Base-by-base conservation (phyloP, 192 early-diverging fungal species). In the Backusella sp. region DNA sequence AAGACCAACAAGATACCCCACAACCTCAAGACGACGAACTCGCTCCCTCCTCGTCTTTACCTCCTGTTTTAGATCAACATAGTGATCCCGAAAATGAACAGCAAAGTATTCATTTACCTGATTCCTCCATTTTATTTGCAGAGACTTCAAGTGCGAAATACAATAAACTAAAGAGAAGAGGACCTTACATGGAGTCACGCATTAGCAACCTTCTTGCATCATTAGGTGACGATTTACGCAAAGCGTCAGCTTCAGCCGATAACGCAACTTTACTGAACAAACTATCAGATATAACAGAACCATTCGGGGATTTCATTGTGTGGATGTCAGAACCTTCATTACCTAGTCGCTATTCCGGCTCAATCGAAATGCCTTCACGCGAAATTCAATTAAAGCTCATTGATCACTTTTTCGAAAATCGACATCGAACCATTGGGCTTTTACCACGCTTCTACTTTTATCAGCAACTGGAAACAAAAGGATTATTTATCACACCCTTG, bases 361-460 rank as follows among this genome's bases (percentile, higher is more conserved):
- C 70, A 6, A 35, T 80, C 6, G 74, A 76, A 34, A 80, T 80
- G 79, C 79, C 79, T 4, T 73, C 79, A 1, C 74, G 71, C 15
- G 52, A 71, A 26, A 76, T 73, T 21, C 79, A 80, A 56, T 44
- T 72, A 26, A 53, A 76, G 37, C 79, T 80, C 6, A 80, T 80
- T 39, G 79, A 80, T 3, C 34, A 72, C n/a, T 80, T 73, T 37
- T 80, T 76, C 44, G 52, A 66, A 14, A 65, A 76, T 14, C 66
- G 62, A 35, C 52, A 80, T 62, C 71, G 23, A 28, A 30, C 46
- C 11, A 32, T 73, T 35, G 35, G 52, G 3, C 35, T 77, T 21
- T 21, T 77, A n/a, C 71, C 71, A 28, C 52, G 39, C 37, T 36
- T 41, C n/a, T 44, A 71, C 28, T 77, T 77, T 49, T 68, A 68